Conservation (phyloP, 208 protist species). For the Tetramitus jugosus region DNA sequence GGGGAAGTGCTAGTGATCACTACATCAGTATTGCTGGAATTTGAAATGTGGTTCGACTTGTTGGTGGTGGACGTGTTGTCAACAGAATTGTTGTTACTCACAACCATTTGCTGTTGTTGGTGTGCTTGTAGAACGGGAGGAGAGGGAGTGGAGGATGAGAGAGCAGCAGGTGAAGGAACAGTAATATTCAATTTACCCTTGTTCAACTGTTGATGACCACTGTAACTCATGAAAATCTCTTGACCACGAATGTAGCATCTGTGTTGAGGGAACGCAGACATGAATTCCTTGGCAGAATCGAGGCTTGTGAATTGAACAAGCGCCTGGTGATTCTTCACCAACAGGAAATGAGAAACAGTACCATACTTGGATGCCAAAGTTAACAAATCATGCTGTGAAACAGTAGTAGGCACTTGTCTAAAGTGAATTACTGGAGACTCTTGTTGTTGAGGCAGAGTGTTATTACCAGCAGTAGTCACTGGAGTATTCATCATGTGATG, state of each 20-base stretch:
- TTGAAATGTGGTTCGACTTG: neutral
- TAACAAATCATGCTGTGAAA: neutral
- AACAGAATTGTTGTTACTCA: neutral
- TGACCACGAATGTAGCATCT: neutral
- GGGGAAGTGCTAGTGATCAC: too few relatives aligned
- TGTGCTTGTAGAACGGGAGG: neutral
- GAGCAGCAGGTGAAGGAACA: too few relatives aligned
- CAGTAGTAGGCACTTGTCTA: neutral
- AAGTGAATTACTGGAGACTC: neutral
- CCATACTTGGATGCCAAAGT: neutral
- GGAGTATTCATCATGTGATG: too few relatives aligned
- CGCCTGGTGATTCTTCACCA: constrained; percentile 8
- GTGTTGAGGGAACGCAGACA: too few relatives aligned
- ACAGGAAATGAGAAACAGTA: neutral
- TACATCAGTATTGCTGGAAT: neutral
- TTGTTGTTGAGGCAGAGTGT: neutral
- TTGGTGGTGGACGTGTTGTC: neutral
- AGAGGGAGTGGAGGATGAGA: too few relatives aligned
- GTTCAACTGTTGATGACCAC: neutral
- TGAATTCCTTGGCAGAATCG: neutral
- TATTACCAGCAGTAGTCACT: too few relatives aligned
- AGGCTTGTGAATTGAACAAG: constrained; percentile 1
- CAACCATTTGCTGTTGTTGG: neutral
- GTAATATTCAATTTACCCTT: neutral
- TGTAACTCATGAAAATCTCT: neutral